phyloP scores from a whole-genome alignment of 2,329 filamentous ascomycete species.

The Colletotrichum scovillei region DNA sequence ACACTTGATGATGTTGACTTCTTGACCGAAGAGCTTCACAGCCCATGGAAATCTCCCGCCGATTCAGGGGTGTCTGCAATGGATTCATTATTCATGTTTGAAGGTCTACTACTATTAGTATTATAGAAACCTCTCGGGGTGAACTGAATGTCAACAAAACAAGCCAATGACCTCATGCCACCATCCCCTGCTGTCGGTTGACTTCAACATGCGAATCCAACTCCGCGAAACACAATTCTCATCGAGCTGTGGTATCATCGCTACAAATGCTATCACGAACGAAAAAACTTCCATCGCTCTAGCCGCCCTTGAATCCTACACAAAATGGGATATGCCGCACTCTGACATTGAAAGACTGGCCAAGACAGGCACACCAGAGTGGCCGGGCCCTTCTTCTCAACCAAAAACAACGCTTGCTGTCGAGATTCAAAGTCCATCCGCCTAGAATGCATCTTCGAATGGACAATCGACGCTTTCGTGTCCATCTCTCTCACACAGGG shows the following conservation, averaged over 20 bases:
- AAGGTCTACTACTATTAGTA: slow-evolving; percentile 15
- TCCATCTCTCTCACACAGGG: slow-evolving; percentile 93
- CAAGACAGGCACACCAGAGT: not conserved
- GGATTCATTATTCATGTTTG: not conserved
- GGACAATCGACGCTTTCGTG: slow-evolving; percentile 97
- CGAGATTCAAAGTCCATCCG: slow-evolving; percentile 8
- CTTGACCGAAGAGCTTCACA: not conserved
- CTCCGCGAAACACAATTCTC: slow-evolving; percentile 9
- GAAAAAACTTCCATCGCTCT: slow-evolving; percentile 31
- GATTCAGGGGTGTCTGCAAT: not conserved
- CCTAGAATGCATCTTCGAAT: slow-evolving; percentile 82
- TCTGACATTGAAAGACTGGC: not conserved
- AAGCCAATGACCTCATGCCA: not conserved
- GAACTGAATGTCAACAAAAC: slow-evolving; percentile 1
- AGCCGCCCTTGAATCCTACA: slow-evolving; percentile 16
- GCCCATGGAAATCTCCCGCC: not conserved
- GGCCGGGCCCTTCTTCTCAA: not conserved
- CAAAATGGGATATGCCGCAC: slow-evolving; percentile 3
- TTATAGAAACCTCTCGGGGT: not conserved
- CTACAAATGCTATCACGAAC: slow-evolving; percentile 36
- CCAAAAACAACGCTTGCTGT: not conserved
- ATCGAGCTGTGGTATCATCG: slow-evolving; percentile 35
- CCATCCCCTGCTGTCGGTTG: not conserved
- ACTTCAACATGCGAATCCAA: not conserved
- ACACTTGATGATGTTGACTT: not conserved